Evolutionary conservation across 208 protist species (phyloP).

Genomic region (Spongospora subterranea): DNA sequence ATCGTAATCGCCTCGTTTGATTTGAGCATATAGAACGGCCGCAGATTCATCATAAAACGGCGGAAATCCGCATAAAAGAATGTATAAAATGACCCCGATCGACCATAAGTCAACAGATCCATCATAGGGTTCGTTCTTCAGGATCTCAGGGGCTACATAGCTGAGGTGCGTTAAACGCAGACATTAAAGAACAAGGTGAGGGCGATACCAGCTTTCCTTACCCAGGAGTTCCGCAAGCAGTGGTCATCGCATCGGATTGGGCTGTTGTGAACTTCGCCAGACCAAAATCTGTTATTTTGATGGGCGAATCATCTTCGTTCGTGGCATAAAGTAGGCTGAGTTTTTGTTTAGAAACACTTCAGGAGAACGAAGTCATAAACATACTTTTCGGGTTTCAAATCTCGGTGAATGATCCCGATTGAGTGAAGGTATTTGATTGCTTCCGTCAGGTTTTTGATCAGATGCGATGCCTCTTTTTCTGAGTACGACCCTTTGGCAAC

Average conservation of each 20-base stretch:
- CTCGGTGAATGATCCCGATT: conserved; percentile 65
- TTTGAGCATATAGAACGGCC: conserved; percentile 62
- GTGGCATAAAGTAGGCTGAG: conserved; percentile 61
- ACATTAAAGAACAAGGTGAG: no score
- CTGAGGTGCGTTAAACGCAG: not conserved
- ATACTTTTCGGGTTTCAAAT: conserved; percentile 69
- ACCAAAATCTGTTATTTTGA: conserved; percentile 71
- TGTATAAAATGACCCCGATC: conserved; percentile 72
- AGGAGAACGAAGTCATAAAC: not conserved
- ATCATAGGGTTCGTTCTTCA: conserved; percentile 65
- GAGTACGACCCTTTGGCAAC: conserved; percentile 60
- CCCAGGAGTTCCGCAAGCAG: conserved; percentile 68
- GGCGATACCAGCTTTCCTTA: not conserved
- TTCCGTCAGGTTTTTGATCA: conserved; percentile 58
- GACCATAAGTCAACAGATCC: conserved; percentile 69
- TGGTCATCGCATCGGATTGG: conserved; percentile 55
- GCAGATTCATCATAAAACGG: conserved; percentile 70
- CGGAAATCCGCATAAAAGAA: conserved; percentile 69
- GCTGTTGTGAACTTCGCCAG: conserved; percentile 64
- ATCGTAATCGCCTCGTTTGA: conserved; percentile 66
- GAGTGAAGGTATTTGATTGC: conserved; percentile 66
- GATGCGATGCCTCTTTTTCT: conserved; percentile 57
- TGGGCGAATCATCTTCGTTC: conserved; percentile 57
- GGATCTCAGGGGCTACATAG: conserved; percentile 70
- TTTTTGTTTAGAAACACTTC: not conserved